Evolutionary conservation across 78 protist species (phyloP).

Genomic region (Mastigamoeba balamuthi): DNA sequence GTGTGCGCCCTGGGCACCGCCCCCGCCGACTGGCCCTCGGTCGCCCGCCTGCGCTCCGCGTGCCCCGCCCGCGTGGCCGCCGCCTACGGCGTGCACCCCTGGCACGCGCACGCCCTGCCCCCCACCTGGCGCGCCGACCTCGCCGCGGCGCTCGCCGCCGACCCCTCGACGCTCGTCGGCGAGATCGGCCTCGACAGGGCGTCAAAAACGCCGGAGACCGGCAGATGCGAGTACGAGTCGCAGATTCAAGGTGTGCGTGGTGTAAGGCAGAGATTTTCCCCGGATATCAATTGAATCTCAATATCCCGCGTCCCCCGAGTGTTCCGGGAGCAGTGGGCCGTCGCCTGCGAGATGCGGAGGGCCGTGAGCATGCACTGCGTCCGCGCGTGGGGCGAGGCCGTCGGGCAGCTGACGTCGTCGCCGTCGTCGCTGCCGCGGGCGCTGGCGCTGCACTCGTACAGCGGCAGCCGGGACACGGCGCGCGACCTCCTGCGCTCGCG

Average conservation of each 20-base stretch:
- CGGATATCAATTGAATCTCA: too few relatives aligned
- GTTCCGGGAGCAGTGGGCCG: not conserved
- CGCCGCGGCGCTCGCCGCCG: not conserved
- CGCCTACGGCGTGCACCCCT: not conserved
- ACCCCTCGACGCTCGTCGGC: not conserved
- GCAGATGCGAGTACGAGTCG: not conserved
- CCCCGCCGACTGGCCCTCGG: too few relatives aligned
- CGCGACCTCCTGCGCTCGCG: too few relatives aligned
- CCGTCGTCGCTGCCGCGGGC: not conserved
- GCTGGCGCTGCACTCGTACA: not conserved
- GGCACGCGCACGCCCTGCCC: not conserved
- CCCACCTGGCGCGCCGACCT: not conserved
- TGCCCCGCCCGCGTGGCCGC: not conserved
- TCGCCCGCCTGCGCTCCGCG: too few relatives aligned
- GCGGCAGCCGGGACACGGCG: not conserved
- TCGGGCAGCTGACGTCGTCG: not conserved
- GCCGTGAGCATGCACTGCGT: not conserved
- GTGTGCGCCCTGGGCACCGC: too few relatives aligned
- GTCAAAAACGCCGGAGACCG: not conserved
- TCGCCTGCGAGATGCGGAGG: not conserved
- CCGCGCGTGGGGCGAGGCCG: not conserved
- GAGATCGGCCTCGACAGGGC: not conserved
- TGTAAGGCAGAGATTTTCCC: too few relatives aligned
- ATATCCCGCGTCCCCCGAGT: too few relatives aligned
- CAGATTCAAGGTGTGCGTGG: too few relatives aligned